These are phyloP conservation scores for Cyberlindnera veronae DNA, from an alignment of 805 yeast genomes.

Conservation along the genomic window DNA sequence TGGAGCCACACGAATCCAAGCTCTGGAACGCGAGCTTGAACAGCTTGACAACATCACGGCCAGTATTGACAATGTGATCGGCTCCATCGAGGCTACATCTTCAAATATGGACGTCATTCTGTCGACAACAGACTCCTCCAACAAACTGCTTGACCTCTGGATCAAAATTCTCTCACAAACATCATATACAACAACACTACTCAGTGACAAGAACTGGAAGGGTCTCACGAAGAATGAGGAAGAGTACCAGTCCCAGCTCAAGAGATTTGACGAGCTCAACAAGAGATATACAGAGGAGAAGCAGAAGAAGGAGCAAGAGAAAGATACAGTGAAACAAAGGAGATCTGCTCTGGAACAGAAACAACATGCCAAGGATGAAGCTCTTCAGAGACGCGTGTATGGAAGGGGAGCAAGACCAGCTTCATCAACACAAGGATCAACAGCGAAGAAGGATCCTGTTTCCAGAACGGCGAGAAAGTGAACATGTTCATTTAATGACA, in stretches of 20 bases:
- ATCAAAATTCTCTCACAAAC: slow-evolving; percentile 60
- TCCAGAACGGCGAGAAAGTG: slow-evolving; percentile 2
- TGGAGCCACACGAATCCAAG: slow-evolving; percentile 18
- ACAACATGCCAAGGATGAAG: slow-evolving; percentile 27
- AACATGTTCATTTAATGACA: too few relatives aligned
- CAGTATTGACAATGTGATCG: slow-evolving; percentile 21
- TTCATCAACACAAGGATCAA: background rate
- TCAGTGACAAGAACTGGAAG: slow-evolving; percentile 41
- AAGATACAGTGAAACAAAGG: slow-evolving; percentile 17
- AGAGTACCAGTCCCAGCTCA: slow-evolving; percentile 23
- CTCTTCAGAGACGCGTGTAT: slow-evolving; percentile 28
- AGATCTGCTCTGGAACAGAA: slow-evolving; percentile 19
- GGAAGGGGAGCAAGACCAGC: slow-evolving; percentile 19
- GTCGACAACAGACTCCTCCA: slow-evolving; percentile 43
- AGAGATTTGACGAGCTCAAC: slow-evolving; percentile 29
- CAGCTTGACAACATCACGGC: slow-evolving; percentile 22
- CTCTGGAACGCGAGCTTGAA: slow-evolving; percentile 23
- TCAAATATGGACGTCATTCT: slow-evolving; percentile 16
- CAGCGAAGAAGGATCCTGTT: background rate
- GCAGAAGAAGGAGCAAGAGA: slow-evolving; percentile 26
- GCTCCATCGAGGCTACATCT: slow-evolving; percentile 21
- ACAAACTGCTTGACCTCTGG: slow-evolving; percentile 55
- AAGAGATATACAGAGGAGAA: slow-evolving; percentile 25
- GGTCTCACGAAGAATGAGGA: slow-evolving; percentile 29
- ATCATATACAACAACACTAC: slow-evolving; percentile 46